Conservation (phyloP, 129 eudicot genomes). For the Mikania micrantha region DNA sequence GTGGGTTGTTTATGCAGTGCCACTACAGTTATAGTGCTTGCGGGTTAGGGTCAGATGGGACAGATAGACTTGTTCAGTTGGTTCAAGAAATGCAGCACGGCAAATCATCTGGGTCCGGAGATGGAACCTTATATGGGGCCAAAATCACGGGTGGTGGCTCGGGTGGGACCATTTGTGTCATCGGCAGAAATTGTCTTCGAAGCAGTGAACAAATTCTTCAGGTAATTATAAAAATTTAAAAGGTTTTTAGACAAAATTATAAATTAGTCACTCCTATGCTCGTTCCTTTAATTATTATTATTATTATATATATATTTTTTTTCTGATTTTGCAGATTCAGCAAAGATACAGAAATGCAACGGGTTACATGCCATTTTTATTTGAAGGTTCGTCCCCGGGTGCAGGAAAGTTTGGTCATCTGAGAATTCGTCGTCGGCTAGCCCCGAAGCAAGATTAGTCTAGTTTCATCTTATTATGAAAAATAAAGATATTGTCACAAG, state of each 20-base stretch:
- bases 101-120: conserved; percentile 49
- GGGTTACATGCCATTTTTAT: conserved; percentile 70
- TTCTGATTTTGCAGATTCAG: conserved; percentile 54
- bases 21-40: conserved; percentile 96
- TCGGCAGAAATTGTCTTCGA: conserved; percentile 64
- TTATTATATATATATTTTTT: background rate
- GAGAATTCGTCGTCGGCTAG: conserved; percentile 60
- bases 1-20: conserved; percentile 47
- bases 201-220: conserved; percentile 78
- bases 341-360: conserved; percentile 73
- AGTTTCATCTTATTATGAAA: background rate
- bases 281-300: too few species aligned
- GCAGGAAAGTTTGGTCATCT: conserved; percentile 94
- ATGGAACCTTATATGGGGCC: conserved; percentile 81
- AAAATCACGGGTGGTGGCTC: conserved; percentile 97
- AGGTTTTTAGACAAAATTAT: too few species aligned
- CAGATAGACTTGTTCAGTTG: conserved; percentile 78
- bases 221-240: conserved; percentile 39
- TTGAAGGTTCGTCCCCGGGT: conserved; percentile 98
- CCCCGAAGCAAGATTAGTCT: conserved; percentile 21
- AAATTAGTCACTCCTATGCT: too few species aligned
- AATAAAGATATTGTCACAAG: conserved; percentile 9
- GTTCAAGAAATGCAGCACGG: conserved; percentile 93
- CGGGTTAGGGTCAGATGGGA: conserved; percentile 97
- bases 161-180: conserved; percentile 84